Percentiles rank a stretch among this genome's conserved stretches.
Conservation (phyloP, 805 yeast species). For the Saccharomycopsis sp. region DNA sequence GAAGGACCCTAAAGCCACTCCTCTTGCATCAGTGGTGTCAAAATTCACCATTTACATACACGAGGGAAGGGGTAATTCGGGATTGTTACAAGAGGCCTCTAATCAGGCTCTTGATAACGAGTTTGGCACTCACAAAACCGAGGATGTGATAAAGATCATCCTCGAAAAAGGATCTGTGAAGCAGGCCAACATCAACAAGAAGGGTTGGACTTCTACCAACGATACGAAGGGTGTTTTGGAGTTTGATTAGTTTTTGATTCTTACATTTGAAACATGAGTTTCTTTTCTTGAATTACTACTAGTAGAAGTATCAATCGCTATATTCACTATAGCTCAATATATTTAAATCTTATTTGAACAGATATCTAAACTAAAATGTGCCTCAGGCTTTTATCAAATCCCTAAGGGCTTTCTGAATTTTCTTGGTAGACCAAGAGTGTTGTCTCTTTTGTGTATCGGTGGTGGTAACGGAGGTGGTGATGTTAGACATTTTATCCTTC, state of each 20-base stretch:
- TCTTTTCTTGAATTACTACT: too few species aligned
- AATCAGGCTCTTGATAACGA: conserved; percentile 56
- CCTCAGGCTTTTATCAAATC: neutral
- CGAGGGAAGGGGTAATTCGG: conserved; percentile 62
- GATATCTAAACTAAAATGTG: too few species aligned
- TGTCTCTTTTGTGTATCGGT: neutral
- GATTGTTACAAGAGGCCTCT: conserved; percentile 67
- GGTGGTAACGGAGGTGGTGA: neutral
- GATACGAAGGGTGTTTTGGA: conserved; percentile 35
- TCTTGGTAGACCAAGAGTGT: neutral
- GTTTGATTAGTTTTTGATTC: neutral
- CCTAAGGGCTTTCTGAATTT: neutral
- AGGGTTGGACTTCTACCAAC: conserved; percentile 36
- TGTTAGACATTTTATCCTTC: neutral
- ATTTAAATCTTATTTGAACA: too few species aligned
- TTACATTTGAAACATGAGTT: neutral
- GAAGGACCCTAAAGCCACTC: conserved; percentile 42
- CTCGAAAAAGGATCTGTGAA: conserved; percentile 48
- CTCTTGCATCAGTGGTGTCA: conserved; percentile 57
- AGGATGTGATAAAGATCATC: conserved; percentile 54
- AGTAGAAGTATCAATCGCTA: too few species aligned
- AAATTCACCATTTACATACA: conserved; percentile 59
- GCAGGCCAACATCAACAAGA: conserved; percentile 24
- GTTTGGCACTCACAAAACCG: conserved; percentile 51
- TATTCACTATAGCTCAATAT: neutral